Evolutionary conservation across 1,284 basidiomycete genomes (phyloP), one percentile per base, ranked within the genome.

Genomic region (Moesziomyces sp.): DNA sequence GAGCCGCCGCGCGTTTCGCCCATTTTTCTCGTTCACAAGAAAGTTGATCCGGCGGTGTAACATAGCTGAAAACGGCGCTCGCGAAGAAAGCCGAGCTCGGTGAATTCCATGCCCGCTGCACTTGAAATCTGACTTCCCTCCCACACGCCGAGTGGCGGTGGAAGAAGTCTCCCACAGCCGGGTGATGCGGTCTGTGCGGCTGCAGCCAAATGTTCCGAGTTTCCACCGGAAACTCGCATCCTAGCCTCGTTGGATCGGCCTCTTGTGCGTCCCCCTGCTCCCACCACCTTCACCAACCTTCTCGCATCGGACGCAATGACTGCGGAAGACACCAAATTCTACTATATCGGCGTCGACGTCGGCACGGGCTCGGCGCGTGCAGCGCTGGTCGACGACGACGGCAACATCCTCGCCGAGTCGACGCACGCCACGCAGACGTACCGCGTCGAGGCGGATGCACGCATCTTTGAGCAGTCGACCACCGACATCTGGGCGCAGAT

Each of bases 321-420:
- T 24, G 52, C 57, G 46, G 47, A 58, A 16, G 53, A 43, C 46
- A 8, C 38, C 49, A 67, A 67, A 30, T 58, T 62, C 46, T 87
- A 87, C 77, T 89, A 86, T 75, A 87, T 89, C 67, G 88, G 88
- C 5, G 87, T 89, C 58, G 88, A 89, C 78, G 88, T 89, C 48
- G 96, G 96, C 40, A 97, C 96, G 0, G 95, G 96, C 60, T 97
- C 94, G 18, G 94, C 91, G 3, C 90, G 97, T 65, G 94, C 94
- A 0, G 91, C 90, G 34, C 89, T 99, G 45, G 90, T 97, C 69
- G 89, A 90, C 69, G 80, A 86, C n/a, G 87, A 88, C 45, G 96
- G 96, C 53, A 88, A 88, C 48, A 88, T 96, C 67, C 86, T 92
- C 56, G 92, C 93, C 4, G 92, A 92, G 54, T 89, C 89, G 66